A percentile compares a stretch with the other conserved stretches of the same genome.
These are phyloP conservation scores for Rhynchosporium graminicola DNA, from an alignment of 2,329 filamentous ascomycete species.

Conservation along the genomic window DNA sequence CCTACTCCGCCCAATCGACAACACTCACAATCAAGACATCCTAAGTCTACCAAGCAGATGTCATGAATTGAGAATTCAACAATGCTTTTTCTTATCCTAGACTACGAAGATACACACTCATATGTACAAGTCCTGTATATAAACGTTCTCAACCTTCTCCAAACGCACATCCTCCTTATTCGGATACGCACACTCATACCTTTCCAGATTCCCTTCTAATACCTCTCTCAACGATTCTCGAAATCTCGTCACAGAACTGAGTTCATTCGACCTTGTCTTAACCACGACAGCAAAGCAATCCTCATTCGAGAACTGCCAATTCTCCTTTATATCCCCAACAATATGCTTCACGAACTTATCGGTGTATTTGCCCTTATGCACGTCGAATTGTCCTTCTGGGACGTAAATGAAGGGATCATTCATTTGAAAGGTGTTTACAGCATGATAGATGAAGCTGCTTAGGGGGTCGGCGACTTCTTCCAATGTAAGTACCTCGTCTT, in stretches of 20 bases:
- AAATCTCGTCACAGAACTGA: constrained; percentile 10
- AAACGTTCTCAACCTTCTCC: neutral
- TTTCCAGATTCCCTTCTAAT: constrained; percentile 11
- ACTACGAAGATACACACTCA: neutral
- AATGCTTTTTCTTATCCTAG: neutral
- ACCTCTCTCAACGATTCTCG: constrained; percentile 13
- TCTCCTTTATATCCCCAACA: constrained; percentile 18
- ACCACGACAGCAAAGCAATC: constrained; percentile 16
- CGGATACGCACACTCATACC: constrained; percentile 14
- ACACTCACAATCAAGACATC: too few species aligned
- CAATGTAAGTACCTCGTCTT: neutral
- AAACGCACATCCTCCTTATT: constrained; percentile 6
- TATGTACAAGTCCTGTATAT: constrained; percentile 15
- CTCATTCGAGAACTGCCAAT: constrained; percentile 21
- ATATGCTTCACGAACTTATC: constrained; percentile 17
- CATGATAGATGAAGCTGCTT: constrained; percentile 23
- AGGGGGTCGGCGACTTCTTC: constrained; percentile 25
- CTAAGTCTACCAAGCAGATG: neutral
- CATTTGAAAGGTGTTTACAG: constrained; percentile 13
- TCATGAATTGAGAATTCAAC: neutral
- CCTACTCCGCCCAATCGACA: too few species aligned
- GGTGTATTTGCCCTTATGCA: constrained; percentile 14
- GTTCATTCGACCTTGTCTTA: constrained; percentile 15
- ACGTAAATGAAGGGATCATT: constrained; percentile 9
- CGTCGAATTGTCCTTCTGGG: constrained; percentile 17